Percentiles rank a stretch among this genome's conserved stretches.
Evolutionary conservation across 2,329 filamentous ascomycete genomes (phyloP).

Genomic region (Ramichloridium luteum): DNA sequence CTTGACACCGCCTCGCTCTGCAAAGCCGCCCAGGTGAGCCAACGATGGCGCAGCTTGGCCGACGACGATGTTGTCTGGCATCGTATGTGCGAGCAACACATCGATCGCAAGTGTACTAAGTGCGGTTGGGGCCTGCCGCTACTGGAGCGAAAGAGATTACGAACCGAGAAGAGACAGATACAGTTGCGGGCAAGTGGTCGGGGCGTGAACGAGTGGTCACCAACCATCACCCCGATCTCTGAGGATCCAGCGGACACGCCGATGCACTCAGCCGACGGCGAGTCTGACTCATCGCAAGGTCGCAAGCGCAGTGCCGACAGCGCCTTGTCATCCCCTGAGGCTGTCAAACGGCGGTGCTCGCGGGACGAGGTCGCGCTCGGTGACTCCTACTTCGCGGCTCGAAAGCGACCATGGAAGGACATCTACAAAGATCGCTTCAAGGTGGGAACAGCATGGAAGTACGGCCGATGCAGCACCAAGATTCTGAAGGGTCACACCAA

Average conservation of each 20-base stretch:
- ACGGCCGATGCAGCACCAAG: conserved; percentile 74
- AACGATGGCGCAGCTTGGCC: conserved; percentile 76
- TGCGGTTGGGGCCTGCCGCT: conserved; percentile 91
- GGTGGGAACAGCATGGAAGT: conserved; percentile 95
- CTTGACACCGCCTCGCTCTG: conserved; percentile 90
- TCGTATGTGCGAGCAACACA: conserved; percentile 95
- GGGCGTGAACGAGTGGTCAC: conserved; percentile 43
- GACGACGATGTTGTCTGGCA: conserved; percentile 98
- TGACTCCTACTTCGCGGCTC: conserved; percentile 39
- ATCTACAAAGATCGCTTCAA: conserved; percentile 93
- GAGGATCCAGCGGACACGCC: conserved; percentile 19
- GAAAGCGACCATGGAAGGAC: conserved; percentile 75
- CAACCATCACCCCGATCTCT: conserved; percentile 37
- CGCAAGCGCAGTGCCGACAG: conserved; percentile 13
- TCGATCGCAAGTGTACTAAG: conserved; percentile 84
- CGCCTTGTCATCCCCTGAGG: conserved; percentile 14
- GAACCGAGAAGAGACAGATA: conserved; percentile 77
- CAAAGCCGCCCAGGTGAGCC: conserved; percentile 89
- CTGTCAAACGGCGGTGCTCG: conserved; percentile 18
- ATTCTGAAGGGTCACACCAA: conserved; percentile 80
- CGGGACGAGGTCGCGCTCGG: conserved; percentile 9
- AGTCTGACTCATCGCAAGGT: neutral
- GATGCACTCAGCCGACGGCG: neutral
- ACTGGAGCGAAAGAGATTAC: conserved; percentile 74
- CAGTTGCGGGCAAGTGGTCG: conserved; percentile 54